Evolutionary conservation across 805 yeast species (phyloP), one percentile per base, ranked within the genome.

Genomic region (Schwanniomyces sp.): DNA sequence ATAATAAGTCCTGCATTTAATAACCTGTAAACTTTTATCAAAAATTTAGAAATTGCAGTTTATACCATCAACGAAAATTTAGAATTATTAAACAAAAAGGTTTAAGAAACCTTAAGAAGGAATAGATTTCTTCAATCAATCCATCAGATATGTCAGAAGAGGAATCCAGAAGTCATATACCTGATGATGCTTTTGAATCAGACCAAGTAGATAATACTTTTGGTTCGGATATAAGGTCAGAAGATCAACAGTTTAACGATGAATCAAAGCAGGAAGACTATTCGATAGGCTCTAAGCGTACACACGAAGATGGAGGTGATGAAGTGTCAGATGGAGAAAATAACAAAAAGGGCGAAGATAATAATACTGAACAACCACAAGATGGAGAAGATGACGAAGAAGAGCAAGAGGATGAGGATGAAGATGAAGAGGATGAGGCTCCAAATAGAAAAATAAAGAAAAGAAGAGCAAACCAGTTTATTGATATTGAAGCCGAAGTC

Each of bases 401-500:
- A 1, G 83, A 78, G 0, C 81, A 76, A 0, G 75, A 70, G 0
- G 78, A 72, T 0, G 78, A 69, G 5, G 85, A 84, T 0, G 78
- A 72, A 0, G 89, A 83, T 0, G 76, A 67, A 1, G 76, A 66
- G 0, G 76, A 67, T 1, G 75, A 69, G 2, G 88, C 79, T 1
- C 86, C 78, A 11, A 76, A 70, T 5, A 73, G 77, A 40, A 68
- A 71, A 42, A 72, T 72, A 49, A 78, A 73, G 52, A 72, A 77
- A 61, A 70, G 80, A 59, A 62, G 72, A 43, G 78, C 77, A 74
- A 92, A 92, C 67, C 91, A 87, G 75, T 94, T 91, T 67, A 78
- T 94, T 70, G 99, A 94, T 88, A 96, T 94, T 46, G 98, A 94
- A 75, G 99, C 52, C 50, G 98, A 92, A 67, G 99, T 94, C 48